Evolutionary conservation across 345 rosid species (phyloP), one percentile per base, ranked within the genome.

Genomic region (Arabis hirsuta): DNA sequence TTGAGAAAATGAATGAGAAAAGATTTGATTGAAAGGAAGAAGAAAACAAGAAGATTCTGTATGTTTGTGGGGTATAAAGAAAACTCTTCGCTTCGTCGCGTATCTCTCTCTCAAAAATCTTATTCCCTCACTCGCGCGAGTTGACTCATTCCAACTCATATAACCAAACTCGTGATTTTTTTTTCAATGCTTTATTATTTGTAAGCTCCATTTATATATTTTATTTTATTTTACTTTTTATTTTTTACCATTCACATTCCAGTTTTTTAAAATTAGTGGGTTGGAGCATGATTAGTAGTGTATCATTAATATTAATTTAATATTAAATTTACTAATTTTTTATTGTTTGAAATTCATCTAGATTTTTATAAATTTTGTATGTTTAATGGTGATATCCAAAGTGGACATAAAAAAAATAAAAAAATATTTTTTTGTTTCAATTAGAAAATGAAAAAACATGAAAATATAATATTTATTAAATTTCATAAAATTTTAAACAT

Each of bases 1-100:
- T 16, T 16, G 16, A 16, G 16, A 16, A 16, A 12, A 7, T 6
- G 47, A 20, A 19, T 11, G 24, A 39, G 46, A 55, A 58, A 64
- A 72, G 52, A 67, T 53, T 60, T 6, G 74, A 73, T 61, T 66
- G 82, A 38, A 54, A 70, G 4, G 67, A 16, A 16, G 16, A 16
- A 16, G 16, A 16, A 16, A 16, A 16, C 16, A 16, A 16, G 71
- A 79, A 79, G 76, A 79, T 79, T 82, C 79, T 83, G 85, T 85
- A 64, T 24, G 71, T 52, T 31, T 63, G 74, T 76, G 70, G 68
- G 55, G 61, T 62, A 44, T 52, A 14, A 43, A 32, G 9, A 50
- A 58, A 44, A 73, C 46, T 46, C 45, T 27, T 85, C 90, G 89
- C 61, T 74, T 81, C 89, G 81, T 81, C 94, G 94, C 89, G 77